Base-by-base conservation (phyloP, 2,329 filamentous ascomycete species). In the Thielaviopsis populi region DNA sequence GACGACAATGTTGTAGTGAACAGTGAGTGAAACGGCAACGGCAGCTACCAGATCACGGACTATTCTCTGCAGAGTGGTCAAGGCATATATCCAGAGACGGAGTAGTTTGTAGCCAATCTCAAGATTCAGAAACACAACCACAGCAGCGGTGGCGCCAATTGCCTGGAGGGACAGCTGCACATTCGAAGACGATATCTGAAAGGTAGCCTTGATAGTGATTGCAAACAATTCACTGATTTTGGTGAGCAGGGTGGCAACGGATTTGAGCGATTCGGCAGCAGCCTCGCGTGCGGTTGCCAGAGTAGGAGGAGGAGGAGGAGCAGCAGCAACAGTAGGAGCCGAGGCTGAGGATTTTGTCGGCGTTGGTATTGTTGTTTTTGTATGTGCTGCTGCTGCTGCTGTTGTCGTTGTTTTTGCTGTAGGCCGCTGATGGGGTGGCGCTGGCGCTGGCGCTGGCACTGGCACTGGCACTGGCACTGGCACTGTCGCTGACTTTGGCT, bases 171-270 rank as follows among this genome's bases (percentile, higher is more conserved):
- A 63, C 30, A 66, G 33, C 27, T 66, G 58, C 56, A 66, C 48
- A 62, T 66, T 66, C 46, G 65, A 66, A 22, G 62, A 66, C 15
- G 62, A 61, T 37, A 66, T 66, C n/a, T 62, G 62, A 62, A 66
- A 66, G 41, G 65, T 66, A 22, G 65, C 65, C 17, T 61, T 40
- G 37, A 66, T 56, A 1, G 61, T 62, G 46, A 63, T 66, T 22
- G 30, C 22, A 30, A 63, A 50, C 24, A 66, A 42, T 17, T 66
- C 61, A 19, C 48, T 58, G 27, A 66, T 50, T 60, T 63, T 66
- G 40, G 37, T 30, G 27, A 66, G 41, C 37, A 66, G 65, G 11
- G 59, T 63, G 37, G 58, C 48, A 41, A 66, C 40, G 17, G 58
- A 50, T 11, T 50, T 61, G 43, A 63, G 62, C 41, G 65, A 66